Conservation (phyloP, 768 basidiomycete species). For the Auriscalpium vulgare region DNA sequence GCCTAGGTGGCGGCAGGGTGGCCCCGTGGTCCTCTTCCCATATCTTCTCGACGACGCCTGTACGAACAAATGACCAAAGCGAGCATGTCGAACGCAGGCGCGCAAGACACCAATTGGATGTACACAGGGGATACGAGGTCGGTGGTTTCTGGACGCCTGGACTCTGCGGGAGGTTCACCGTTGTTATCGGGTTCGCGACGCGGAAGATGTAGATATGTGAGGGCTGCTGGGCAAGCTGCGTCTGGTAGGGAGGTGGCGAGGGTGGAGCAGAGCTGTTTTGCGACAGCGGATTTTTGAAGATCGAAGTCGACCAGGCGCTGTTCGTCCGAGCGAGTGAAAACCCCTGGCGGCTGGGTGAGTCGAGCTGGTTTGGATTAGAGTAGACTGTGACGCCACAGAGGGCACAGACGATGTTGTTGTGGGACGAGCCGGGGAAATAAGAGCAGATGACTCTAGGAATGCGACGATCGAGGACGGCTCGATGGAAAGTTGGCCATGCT, state of each 20-base stretch:
- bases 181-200: slow-evolving; percentile 28
- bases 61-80: slow-evolving; percentile 83
- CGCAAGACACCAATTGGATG: slow-evolving; percentile 77
- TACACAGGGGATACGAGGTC: slow-evolving; percentile 74
- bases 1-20: slow-evolving; percentile 24
- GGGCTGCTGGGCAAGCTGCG: slow-evolving; percentile 17
- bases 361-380: slow-evolving; percentile 24
- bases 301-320: slow-evolving; percentile 45
- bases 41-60: slow-evolving; percentile 72
- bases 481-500: slow-evolving; percentile 78
- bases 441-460: slow-evolving; percentile 45
- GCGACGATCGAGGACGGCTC: slow-evolving; percentile 70
- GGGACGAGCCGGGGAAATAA: slow-evolving; percentile 37
- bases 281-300: slow-evolving; percentile 47
- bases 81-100: slow-evolving; percentile 83
- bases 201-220: slow-evolving; percentile 63
- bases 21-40: slow-evolving; percentile 75
- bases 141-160: slow-evolving; percentile 22
- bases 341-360: slow-evolving; percentile 28
- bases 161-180: slow-evolving; percentile 19
- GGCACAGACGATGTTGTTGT: slow-evolving; percentile 59
- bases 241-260: slow-evolving; percentile 24
- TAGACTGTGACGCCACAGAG: slow-evolving; percentile 65
- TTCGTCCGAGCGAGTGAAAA: slow-evolving; percentile 20
- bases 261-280: slow-evolving; percentile 26